These are phyloP conservation scores for Apiotrichum siamense DNA, from an alignment of 1,284 basidiomycete genomes.

Conservation along the genomic window DNA sequence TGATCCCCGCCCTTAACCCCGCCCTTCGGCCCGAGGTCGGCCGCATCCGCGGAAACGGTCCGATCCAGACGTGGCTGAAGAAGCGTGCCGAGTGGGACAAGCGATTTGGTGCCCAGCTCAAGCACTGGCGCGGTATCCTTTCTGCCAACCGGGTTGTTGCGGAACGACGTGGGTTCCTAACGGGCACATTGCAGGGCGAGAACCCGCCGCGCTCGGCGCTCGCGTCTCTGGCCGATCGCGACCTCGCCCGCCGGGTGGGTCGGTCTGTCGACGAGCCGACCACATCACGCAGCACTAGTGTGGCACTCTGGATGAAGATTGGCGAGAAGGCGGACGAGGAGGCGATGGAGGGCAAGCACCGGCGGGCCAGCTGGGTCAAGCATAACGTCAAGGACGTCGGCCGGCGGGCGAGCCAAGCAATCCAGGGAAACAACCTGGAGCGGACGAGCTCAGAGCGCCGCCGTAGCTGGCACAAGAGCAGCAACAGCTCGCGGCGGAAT, in stretches of 20 bases:
- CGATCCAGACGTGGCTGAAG: conserved; percentile 40
- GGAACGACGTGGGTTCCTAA: conserved; percentile 40
- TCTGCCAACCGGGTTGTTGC: conserved; percentile 28
- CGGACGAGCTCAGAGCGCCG: neutral
- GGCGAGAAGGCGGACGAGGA: conserved; percentile 33
- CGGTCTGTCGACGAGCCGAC: conserved; percentile 40
- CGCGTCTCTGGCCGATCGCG: conserved; percentile 32
- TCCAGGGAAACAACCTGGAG: neutral
- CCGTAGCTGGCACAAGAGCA: neutral
- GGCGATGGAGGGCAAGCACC: conserved; percentile 12
- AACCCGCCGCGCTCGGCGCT: conserved; percentile 37
- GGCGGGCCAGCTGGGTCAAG: neutral
- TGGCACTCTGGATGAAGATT: conserved; percentile 40
- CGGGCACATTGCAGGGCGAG: conserved; percentile 33
- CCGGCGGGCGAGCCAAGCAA: neutral
- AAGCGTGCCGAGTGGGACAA: conserved; percentile 38
- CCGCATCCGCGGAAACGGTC: conserved; percentile 35
- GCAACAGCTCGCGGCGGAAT: neutral
- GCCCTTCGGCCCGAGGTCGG: conserved; percentile 31
- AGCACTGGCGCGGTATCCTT: conserved; percentile 32
- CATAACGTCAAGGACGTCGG: neutral
- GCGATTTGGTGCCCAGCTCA: conserved; percentile 32
- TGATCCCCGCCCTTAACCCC: conserved; percentile 44
- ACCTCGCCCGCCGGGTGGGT: conserved; percentile 35
- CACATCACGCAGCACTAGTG: conserved; percentile 26